Evolutionary conservation across 805 yeast genomes (phyloP).

Genomic region (Saturnispora sekii): DNA sequence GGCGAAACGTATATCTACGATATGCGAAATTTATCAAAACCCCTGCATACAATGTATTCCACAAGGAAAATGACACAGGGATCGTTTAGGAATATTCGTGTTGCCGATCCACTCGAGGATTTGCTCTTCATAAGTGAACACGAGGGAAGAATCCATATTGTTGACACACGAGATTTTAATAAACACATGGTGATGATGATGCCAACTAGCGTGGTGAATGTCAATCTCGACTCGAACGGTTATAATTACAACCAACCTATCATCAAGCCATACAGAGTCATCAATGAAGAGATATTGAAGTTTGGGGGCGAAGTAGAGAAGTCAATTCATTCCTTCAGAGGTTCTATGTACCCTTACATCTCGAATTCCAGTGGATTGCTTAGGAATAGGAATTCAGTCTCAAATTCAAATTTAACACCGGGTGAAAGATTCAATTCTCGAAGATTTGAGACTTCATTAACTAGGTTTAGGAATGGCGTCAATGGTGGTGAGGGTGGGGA

Average conservation of each 20-base stretch:
- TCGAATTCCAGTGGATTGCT: neutral
- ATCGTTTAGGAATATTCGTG: slow-evolving; percentile 36
- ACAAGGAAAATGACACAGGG: slow-evolving; percentile 46
- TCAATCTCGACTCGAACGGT: neutral
- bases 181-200: slow-evolving; percentile 70
- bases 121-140: slow-evolving; percentile 73
- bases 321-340: slow-evolving; percentile 2
- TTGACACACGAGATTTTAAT: slow-evolving; percentile 65
- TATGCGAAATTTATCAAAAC: slow-evolving; percentile 47
- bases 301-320: slow-evolving; percentile 13
- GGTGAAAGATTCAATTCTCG: neutral
- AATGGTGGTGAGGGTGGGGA: neutral
- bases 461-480: neutral
- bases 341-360: neutral
- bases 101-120: slow-evolving; percentile 62
- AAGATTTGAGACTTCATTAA: neutral
- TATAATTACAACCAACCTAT: slow-evolving; percentile 20
- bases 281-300: slow-evolving; percentile 11
- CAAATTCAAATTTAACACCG: neutral
- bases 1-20: slow-evolving; percentile 76
- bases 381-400: neutral
- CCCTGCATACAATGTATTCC: slow-evolving; percentile 46
- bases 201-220: slow-evolving; percentile 30
- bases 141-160: slow-evolving; percentile 74
- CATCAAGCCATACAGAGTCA: slow-evolving; percentile 24